Base-by-base conservation (phyloP, 2,329 filamentous ascomycete species). In the Fusarium sp. region DNA sequence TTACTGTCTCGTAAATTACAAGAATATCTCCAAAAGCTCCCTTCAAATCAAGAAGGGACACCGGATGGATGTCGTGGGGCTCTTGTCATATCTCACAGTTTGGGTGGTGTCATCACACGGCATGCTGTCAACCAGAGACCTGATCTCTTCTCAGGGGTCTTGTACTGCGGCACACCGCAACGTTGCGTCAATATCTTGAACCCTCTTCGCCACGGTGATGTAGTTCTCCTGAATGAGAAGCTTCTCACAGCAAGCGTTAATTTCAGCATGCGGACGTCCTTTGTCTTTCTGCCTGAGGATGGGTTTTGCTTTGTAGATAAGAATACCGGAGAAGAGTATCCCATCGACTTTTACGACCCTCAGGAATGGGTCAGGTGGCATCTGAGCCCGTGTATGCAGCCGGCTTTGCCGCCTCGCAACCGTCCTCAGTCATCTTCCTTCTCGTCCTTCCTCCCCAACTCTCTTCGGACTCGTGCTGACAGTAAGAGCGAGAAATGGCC, bases 241-340 rank as follows among this genome's bases (percentile, higher is more conserved):
- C 92, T 98, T 1, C 87, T 98, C 22, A 97, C 95, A 2, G 95
- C 95, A 0, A 93, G 96, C 78, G 95, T 97, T 75, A 97, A 97
- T 82, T 97, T 98, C 78, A 95, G 93, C 1, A 91, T 98, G 55
- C 89, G 95, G 13, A 97, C 95, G 1, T 95, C 91, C 45, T 98
- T 93, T 78, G 90, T 91, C 16, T 90, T 98, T 14, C 86, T 98
- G 2, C 95, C 95, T 1, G 92, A 97, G 64, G 92, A 96, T 75
- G 95, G 95, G 0, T 91, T 90, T 78, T 97, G 95, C 81, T 98
- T 97, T 80, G 87, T 97, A 77, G 92, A 98, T 83, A 94, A 92
- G 76, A 82, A 91, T 47, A 96, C 94, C 0, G 91, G 92, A 68
- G 91, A 97, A 78, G 88, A 93, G 71, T 97, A 95, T 77, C 91